phyloP scores from a whole-genome alignment of 345 rosid genomes.

The Pugionium dolabratum region DNA sequence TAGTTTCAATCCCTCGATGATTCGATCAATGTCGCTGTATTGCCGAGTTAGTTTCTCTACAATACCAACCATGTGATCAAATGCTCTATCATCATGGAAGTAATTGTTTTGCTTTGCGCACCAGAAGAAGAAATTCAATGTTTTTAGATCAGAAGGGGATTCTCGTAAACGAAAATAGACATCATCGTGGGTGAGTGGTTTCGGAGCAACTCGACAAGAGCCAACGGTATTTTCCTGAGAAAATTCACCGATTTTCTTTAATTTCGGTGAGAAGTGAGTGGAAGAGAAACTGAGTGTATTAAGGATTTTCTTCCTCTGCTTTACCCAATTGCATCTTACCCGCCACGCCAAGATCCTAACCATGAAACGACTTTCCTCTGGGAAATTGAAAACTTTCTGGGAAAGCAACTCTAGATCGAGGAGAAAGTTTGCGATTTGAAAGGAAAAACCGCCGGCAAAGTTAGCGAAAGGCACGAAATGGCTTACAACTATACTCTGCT shows the following conservation, averaged over 20 bases:
- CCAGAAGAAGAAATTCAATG: conserved; percentile 64
- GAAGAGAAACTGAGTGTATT: conserved; percentile 33
- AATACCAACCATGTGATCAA: conserved; percentile 53
- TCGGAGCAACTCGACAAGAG: background rate
- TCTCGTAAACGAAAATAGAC: conserved; percentile 48
- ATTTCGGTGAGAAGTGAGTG: conserved; percentile 26
- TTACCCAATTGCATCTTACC: conserved; percentile 39
- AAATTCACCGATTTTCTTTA: conserved; percentile 12
- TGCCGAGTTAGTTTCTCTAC: conserved; percentile 45
- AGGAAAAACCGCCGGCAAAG: conserved; percentile 8
- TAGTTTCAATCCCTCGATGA: conserved; percentile 46
- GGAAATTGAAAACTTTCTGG: background rate
- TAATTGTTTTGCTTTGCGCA: conserved; percentile 56
- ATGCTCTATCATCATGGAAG: conserved; percentile 54
- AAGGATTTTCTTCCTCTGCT: conserved; percentile 35
- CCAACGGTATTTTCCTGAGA: conserved; percentile 2
- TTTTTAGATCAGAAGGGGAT: conserved; percentile 61
- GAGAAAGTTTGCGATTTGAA: conserved; percentile 18
- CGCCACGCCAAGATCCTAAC: conserved; percentile 11
- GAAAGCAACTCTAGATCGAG: background rate
- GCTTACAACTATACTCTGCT: conserved; percentile 15
- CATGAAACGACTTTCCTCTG: conserved; percentile 30
- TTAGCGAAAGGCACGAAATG: background rate
- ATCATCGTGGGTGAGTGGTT: conserved; percentile 46
- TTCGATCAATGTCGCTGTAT: conserved; percentile 37